Evolutionary conservation across 768 basidiomycete species (phyloP).

Genomic region (Polyporus arcularius): DNA sequence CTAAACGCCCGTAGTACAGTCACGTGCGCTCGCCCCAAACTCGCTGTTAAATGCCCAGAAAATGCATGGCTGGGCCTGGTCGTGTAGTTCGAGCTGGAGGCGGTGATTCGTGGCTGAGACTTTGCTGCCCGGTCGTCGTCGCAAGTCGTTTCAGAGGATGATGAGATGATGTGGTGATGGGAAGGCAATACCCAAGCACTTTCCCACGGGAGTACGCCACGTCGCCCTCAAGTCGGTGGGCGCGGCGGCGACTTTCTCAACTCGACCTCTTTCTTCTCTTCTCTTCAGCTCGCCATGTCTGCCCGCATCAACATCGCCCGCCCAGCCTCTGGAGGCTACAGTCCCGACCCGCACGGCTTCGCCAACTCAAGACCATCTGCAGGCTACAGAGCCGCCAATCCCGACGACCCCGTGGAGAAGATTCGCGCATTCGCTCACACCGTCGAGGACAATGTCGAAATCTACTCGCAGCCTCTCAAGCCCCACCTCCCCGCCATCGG

Average conservation of each 20-base stretch:
- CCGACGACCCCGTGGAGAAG: conserved; percentile 81
- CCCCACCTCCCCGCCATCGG: conserved; percentile 95
- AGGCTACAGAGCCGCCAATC: conserved; percentile 79
- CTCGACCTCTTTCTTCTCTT: conserved; percentile 22
- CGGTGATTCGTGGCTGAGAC: conserved; percentile 10
- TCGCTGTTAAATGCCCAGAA: neutral
- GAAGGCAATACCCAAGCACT: conserved; percentile 10
- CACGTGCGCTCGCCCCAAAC: conserved; percentile 2
- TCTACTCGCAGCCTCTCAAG: conserved; percentile 89
- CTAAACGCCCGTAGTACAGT: neutral
- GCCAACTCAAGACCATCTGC: conserved; percentile 67
- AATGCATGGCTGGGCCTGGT: neutral
- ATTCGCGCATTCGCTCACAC: conserved; percentile 67
- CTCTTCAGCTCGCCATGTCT: conserved; percentile 51
- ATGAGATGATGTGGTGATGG: conserved; percentile 20
- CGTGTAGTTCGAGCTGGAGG: neutral
- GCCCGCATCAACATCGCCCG: conserved; percentile 84
- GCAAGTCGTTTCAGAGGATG: conserved; percentile 10
- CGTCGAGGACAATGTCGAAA: conserved; percentile 91
- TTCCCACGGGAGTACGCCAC: conserved; percentile 36
- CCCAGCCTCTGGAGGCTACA: conserved; percentile 53
- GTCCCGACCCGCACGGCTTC: conserved; percentile 77
- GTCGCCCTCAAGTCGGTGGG: conserved; percentile 23
- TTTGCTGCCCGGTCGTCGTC: conserved; percentile 1
- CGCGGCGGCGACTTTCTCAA: conserved; percentile 17